Evolutionary conservation across 2,329 filamentous ascomycete species (phyloP).

Genomic region (Fusarium praegraminearum): DNA sequence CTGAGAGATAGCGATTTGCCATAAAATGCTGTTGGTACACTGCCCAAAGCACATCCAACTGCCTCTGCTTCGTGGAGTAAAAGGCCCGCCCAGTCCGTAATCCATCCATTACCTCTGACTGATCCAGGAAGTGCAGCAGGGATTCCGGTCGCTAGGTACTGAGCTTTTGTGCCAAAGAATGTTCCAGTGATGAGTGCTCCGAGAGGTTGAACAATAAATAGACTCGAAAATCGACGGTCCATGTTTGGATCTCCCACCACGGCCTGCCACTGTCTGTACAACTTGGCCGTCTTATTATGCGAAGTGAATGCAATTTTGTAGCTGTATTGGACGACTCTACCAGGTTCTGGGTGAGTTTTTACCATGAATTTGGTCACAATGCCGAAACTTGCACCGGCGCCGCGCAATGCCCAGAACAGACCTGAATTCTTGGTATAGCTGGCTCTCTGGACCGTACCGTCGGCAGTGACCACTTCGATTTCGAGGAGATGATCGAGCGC

Average conservation of each 20-base stretch:
- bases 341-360: conserved; percentile 67
- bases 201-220: conserved; percentile 66
- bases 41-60: conserved; percentile 60
- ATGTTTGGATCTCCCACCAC: conserved; percentile 66
- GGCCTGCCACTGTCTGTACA: conserved; percentile 70
- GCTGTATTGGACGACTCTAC: conserved; percentile 68
- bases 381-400: conserved; percentile 68
- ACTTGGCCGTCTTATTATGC: conserved; percentile 59
- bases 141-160: conserved; percentile 66
- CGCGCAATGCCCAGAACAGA: conserved; percentile 68
- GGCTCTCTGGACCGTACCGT: conserved; percentile 63
- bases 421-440: conserved; percentile 62
- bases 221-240: conserved; percentile 68
- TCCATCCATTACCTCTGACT: conserved; percentile 57
- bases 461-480: conserved; percentile 64
- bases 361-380: conserved; percentile 69
- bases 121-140: conserved; percentile 58
- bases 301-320: conserved; percentile 65
- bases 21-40: conserved; percentile 64
- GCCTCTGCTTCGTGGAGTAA: conserved; percentile 65
- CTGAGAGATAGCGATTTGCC: conserved; percentile 69
- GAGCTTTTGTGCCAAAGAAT: conserved; percentile 69
- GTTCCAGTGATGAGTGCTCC: conserved; percentile 69
- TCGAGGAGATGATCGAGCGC: conserved; percentile 65
- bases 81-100: conserved; percentile 73